phyloP scores from a whole-genome alignment of 495 filamentous ascomycete genomes.

The Penicillium daleae region DNA sequence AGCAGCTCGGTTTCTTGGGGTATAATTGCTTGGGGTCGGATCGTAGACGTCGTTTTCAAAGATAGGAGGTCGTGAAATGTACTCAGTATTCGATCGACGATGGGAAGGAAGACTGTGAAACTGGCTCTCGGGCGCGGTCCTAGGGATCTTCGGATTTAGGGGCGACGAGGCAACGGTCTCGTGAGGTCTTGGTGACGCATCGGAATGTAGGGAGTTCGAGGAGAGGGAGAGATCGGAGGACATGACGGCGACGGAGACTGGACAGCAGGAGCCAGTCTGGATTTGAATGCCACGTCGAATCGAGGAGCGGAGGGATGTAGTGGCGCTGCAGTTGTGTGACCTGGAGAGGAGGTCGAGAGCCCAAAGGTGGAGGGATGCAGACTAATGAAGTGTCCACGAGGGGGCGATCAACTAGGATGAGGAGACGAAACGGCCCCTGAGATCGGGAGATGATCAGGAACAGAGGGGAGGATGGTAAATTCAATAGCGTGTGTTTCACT shows the following conservation, averaged over 20 bases:
- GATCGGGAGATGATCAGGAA: slow-evolving; percentile 3
- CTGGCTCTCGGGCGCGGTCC: slow-evolving; percentile 21
- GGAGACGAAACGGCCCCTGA: background rate
- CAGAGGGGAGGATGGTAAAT: background rate
- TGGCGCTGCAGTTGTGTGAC: slow-evolving; percentile 30
- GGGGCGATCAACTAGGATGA: background rate
- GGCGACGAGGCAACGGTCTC: slow-evolving; percentile 33
- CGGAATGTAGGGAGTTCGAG: slow-evolving; percentile 34
- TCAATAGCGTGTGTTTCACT: slow-evolving; percentile 8
- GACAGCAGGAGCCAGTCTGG: slow-evolving; percentile 16
- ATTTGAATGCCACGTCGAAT: slow-evolving; percentile 45
- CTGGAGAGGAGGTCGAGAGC: background rate
- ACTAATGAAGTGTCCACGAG: slow-evolving; percentile 11
- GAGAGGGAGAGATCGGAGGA: slow-evolving; percentile 23
- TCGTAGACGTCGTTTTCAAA: slow-evolving; percentile 27
- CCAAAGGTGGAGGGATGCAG: slow-evolving; percentile 12
- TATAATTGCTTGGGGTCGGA: slow-evolving; percentile 25
- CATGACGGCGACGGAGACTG: slow-evolving; percentile 16
- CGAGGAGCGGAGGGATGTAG: slow-evolving; percentile 18
- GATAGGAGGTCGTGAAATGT: slow-evolving; percentile 36
- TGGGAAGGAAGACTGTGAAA: slow-evolving; percentile 36
- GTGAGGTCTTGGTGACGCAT: slow-evolving; percentile 27
- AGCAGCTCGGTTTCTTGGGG: slow-evolving; percentile 15
- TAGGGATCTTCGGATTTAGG: slow-evolving; percentile 23
- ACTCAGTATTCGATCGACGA: slow-evolving; percentile 49